These are phyloP conservation scores for Xylariaceae sp. DNA, from an alignment of 2,329 filamentous ascomycete genomes.

Conservation along the genomic window DNA sequence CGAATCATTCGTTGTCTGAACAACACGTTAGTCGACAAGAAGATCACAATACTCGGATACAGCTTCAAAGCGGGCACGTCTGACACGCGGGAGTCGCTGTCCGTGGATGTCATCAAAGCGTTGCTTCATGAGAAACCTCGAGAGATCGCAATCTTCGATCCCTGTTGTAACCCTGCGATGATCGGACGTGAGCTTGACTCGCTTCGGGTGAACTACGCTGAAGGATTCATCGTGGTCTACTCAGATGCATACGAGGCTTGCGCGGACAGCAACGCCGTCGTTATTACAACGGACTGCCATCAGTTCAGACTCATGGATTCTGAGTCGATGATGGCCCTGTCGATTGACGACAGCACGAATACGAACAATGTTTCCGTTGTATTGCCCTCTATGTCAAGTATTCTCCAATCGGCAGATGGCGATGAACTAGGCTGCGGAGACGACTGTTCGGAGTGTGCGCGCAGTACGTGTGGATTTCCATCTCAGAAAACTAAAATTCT, in stretches of 20 bases:
- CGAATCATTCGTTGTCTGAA: slow-evolving; percentile 62
- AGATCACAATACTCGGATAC: slow-evolving; percentile 67
- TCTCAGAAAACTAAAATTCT: slow-evolving; percentile 42
- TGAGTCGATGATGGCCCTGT: too few relatives aligned
- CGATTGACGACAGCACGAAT: too few relatives aligned
- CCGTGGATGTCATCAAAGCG: slow-evolving; percentile 61
- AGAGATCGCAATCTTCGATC: slow-evolving; percentile 65
- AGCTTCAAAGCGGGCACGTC: slow-evolving; percentile 77
- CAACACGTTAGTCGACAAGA: slow-evolving; percentile 64
- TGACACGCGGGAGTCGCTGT: slow-evolving; percentile 67
- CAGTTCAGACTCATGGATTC: slow-evolving; percentile 42
- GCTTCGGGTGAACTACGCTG: slow-evolving; percentile 33
- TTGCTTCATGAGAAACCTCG: slow-evolving; percentile 59
- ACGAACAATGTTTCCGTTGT: too few relatives aligned
- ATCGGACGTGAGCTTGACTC: slow-evolving; percentile 45
- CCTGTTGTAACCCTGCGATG: slow-evolving; percentile 50
- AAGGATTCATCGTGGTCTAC: slow-evolving; percentile 44
- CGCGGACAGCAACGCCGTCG: slow-evolving; percentile 43
- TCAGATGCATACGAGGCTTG: slow-evolving; percentile 47
- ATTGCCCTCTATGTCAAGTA: slow-evolving; percentile 25
- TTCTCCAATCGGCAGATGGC: slow-evolving; percentile 37
- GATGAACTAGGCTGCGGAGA: slow-evolving; percentile 41
- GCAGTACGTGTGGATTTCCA: slow-evolving; percentile 36
- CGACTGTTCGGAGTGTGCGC: slow-evolving; percentile 47
- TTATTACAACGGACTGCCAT: slow-evolving; percentile 53